Evolutionary conservation across 2,329 filamentous ascomycete species (phyloP).

Genomic region (Hypocrella siamensis): DNA sequence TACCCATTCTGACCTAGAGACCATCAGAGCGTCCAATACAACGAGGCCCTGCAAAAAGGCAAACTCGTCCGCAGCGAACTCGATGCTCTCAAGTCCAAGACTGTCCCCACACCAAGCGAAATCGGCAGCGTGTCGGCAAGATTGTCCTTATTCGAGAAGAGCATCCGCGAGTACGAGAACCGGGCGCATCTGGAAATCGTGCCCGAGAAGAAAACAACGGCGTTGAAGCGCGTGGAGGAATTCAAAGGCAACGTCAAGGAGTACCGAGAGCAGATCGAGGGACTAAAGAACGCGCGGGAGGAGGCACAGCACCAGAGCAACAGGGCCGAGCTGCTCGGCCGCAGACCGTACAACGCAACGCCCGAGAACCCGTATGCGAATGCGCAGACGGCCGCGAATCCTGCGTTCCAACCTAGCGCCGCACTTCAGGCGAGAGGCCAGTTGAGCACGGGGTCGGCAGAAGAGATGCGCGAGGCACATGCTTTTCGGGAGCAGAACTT

Average conservation of each 20-base stretch:
- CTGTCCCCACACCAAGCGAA: constrained; percentile 39
- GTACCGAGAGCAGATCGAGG: constrained; percentile 63
- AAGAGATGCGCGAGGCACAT: constrained; percentile 61
- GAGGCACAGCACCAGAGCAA: constrained; percentile 52
- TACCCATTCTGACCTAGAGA: neutral
- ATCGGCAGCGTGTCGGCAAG: constrained; percentile 63
- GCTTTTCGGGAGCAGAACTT: constrained; percentile 83
- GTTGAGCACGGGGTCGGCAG: constrained; percentile 30
- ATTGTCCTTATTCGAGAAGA: constrained; percentile 67
- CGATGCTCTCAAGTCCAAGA: constrained; percentile 49
- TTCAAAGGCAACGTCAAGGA: constrained; percentile 73
- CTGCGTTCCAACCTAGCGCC: constrained; percentile 25
- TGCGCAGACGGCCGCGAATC: constrained; percentile 15
- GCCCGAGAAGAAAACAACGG: constrained; percentile 81
- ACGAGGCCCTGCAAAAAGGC: constrained; percentile 72
- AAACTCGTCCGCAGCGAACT: constrained; percentile 66
- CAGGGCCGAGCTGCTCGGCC: constrained; percentile 68
- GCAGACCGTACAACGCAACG: constrained; percentile 62
- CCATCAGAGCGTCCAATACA: constrained; percentile 64
- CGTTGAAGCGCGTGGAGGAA: constrained; percentile 66
- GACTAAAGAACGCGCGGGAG: constrained; percentile 61
- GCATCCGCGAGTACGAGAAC: constrained; percentile 79
- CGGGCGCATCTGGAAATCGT: constrained; percentile 82
- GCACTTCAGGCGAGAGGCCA: constrained; percentile 18
- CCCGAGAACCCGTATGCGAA: constrained; percentile 90